These are phyloP conservation scores for Boletus fagicola DNA, from an alignment of 768 basidiomycete species.

Conservation along the genomic window DNA sequence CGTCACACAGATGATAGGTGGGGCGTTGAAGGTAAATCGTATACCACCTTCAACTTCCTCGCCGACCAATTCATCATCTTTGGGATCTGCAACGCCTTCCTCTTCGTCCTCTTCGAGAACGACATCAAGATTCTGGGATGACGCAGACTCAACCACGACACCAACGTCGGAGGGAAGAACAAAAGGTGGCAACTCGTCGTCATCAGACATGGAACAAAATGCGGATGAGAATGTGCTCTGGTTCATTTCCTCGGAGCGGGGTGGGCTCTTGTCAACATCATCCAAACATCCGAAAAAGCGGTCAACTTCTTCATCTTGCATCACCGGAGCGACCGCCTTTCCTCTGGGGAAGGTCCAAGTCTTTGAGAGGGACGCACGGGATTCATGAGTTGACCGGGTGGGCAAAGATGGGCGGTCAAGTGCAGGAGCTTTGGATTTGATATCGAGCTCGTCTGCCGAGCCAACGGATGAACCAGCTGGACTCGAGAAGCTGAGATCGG, in stretches of 20 bases:
- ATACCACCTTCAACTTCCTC: conserved; percentile 55
- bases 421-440: conserved; percentile 3
- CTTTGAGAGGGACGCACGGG: conserved; percentile 53
- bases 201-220: conserved; percentile 49
- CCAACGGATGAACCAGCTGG: conserved; percentile 52
- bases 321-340: conserved; percentile 17
- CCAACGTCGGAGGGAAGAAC: conserved; percentile 48
- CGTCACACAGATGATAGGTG: too few species aligned
- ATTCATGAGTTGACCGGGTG: conserved; percentile 27
- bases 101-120: conserved; percentile 45
- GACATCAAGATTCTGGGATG: conserved; percentile 33
- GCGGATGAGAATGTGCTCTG: conserved; percentile 58
- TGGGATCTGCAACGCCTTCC: conserved; percentile 27
- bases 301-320: conserved; percentile 54
- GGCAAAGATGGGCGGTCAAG: conserved; percentile 9
- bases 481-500: conserved; percentile 46
- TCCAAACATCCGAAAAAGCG: conserved; percentile 73
- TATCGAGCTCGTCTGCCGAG: conserved; percentile 48
- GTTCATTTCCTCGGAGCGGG: conserved; percentile 47
- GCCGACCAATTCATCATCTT: conserved; percentile 54
- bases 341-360: conserved; percentile 66
- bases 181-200: conserved; percentile 48
- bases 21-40: too few species aligned
- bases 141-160: conserved; percentile 34
- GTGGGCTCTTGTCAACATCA: conserved; percentile 52